phyloP scores from a whole-genome alignment of 164 flowering plant species.

The Stephania yunnanensis region DNA sequence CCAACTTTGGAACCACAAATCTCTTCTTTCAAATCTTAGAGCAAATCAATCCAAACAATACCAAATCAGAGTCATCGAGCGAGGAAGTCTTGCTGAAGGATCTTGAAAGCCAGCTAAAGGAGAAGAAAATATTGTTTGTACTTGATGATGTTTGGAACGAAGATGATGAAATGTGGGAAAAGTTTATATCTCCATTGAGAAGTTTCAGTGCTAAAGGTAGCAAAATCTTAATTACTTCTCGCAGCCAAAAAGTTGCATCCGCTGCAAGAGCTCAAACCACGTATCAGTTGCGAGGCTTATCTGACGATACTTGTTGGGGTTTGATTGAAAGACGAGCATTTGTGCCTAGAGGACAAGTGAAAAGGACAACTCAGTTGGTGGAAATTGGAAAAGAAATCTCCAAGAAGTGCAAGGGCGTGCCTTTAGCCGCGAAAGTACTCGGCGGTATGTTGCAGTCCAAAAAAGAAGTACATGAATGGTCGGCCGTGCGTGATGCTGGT shows the following conservation, averaged over 20 bases:
- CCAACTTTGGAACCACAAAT: not conserved
- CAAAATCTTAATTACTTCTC: too few relatives aligned
- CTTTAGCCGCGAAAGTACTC: not conserved
- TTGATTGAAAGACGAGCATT: constrained; percentile 6
- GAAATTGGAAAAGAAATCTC: constrained; percentile 5
- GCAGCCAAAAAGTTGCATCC: too few relatives aligned
- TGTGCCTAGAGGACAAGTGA: not conserved
- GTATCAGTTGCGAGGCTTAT: not conserved
- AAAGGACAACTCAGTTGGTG: not conserved
- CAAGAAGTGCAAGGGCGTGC: constrained; percentile 8
- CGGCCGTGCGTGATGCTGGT: not conserved
- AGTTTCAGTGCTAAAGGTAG: not conserved
- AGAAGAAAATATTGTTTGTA: constrained; percentile 1
- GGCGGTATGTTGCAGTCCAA: constrained; percentile 8
- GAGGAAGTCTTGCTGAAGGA: not conserved
- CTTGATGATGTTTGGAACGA: constrained; percentile 4
- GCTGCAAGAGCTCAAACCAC: too few relatives aligned
- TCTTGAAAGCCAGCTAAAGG: not conserved
- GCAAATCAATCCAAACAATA: not conserved
- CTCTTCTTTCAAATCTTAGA: not conserved
- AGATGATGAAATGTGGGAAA: not conserved
- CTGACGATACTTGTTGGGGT: constrained; percentile 6
- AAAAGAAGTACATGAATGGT: not conserved
- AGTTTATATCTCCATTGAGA: not conserved
- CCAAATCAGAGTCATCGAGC: not conserved